These are phyloP conservation scores for Otatea glauca DNA, from an alignment of 176 grass and related monocot species.

Conservation along the genomic window DNA sequence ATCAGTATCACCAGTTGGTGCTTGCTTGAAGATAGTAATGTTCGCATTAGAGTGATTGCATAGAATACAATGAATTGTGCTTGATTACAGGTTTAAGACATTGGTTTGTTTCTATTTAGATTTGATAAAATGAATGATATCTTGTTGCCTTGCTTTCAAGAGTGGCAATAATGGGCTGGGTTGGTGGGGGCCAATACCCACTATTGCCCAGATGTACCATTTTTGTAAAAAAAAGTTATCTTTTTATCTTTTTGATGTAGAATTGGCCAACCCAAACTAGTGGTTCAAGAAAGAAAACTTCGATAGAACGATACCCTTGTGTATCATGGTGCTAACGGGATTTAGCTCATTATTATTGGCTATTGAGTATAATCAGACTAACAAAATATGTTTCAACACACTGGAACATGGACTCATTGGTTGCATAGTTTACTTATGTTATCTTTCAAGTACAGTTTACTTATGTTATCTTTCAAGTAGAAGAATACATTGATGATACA, in stretches of 20 bases:
- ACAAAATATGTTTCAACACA: neutral
- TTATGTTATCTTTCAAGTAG: neutral
- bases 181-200: neutral
- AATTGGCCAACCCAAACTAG: neutral
- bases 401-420: neutral
- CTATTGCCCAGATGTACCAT: neutral
- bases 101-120: constrained; percentile 9
- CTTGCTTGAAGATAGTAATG: neutral
- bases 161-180: neutral
- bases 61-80: neutral
- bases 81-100: constrained; percentile 6
- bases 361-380: constrained; percentile 7
- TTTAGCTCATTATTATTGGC: neutral
- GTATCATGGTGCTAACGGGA: neutral
- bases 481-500: constrained; percentile 6
- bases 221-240: neutral
- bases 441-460: neutral
- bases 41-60: neutral
- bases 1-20: neutral
- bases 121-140: neutral
- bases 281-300: neutral
- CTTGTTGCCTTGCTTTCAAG: neutral
- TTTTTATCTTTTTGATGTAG: neutral
- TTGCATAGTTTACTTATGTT: neutral
- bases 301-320: neutral